Evolutionary conservation across 306 rosid species (phyloP).

Genomic region (Pueraria montana): DNA sequence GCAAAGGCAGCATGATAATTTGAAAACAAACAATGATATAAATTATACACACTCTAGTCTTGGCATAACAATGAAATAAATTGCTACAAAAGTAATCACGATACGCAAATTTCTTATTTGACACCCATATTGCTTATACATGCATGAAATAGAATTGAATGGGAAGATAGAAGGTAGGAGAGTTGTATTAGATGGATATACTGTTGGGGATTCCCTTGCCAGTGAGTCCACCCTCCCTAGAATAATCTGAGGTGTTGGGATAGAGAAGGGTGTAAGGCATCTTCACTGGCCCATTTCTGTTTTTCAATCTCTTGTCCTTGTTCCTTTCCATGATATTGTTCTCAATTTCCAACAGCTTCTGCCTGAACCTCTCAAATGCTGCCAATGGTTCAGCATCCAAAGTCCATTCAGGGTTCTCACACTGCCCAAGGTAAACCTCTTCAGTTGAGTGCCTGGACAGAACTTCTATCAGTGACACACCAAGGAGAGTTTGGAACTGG

Average conservation of each 20-base stretch:
- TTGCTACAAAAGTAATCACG: neutral
- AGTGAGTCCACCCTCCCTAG: constrained; percentile 79
- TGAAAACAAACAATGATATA: neutral
- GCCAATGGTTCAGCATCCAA: constrained; percentile 61
- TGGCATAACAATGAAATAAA: neutral
- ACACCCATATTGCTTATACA: neutral
- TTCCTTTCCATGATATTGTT: constrained; percentile 66
- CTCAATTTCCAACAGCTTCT: constrained; percentile 69
- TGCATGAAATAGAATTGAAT: neutral
- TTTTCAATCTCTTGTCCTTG: constrained; percentile 66
- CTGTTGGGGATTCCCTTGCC: constrained; percentile 98
- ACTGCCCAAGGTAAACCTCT: constrained; percentile 91
- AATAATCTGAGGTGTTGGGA: constrained; percentile 80
- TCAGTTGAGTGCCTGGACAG: constrained; percentile 88
- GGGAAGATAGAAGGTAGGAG: neutral
- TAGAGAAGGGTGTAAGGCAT: constrained; percentile 81
- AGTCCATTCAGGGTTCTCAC: constrained; percentile 75
- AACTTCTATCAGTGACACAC: constrained; percentile 85
- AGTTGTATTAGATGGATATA: constrained; percentile 65
- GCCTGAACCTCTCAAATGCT: constrained; percentile 72
- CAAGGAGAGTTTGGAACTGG: constrained; percentile 85
- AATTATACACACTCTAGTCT: constrained; percentile 12
- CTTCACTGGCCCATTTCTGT: constrained; percentile 80
- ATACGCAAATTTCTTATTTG: neutral
- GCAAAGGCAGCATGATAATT: neutral